Conservation (phyloP, 2,329 filamentous ascomycete genomes). For the Sporothrix protearum region DNA sequence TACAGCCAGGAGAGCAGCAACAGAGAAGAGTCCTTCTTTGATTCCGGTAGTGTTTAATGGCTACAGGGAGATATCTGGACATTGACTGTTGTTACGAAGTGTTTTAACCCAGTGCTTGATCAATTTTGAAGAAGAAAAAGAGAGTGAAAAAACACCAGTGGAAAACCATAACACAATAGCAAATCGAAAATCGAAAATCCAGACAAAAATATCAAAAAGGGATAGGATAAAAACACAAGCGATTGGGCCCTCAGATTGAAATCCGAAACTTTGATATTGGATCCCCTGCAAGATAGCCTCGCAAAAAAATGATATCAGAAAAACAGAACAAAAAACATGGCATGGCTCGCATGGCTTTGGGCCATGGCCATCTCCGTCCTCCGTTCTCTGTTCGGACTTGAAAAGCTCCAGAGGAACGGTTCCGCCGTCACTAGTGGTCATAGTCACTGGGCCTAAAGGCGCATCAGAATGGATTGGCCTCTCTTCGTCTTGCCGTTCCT, state of each 20-base stretch:
- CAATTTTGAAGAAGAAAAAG: too few species aligned
- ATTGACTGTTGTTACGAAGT: too few species aligned
- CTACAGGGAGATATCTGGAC: too few species aligned
- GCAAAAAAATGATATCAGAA: neutral
- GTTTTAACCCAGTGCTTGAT: too few species aligned
- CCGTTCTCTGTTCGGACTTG: neutral
- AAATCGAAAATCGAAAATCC: neutral
- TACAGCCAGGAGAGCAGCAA: neutral
- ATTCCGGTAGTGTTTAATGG: too few species aligned
- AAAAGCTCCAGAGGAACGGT: neutral
- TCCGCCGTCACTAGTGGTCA: neutral
- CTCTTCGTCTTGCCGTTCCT: neutral
- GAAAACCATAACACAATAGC: neutral
- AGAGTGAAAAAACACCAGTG: too few species aligned
- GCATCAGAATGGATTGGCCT: neutral
- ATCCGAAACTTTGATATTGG: neutral
- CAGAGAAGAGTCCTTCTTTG: too few species aligned
- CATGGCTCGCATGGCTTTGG: neutral
- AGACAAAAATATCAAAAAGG: neutral
- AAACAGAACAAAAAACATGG: too few species aligned
- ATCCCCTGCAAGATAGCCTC: neutral
- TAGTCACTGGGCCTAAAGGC: neutral
- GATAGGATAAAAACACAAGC: neutral
- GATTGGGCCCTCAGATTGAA: too few species aligned
- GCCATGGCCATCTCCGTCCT: neutral